Base-by-base conservation (phyloP, 257 asterid genomes). In the Jacaranda mimosifolia region DNA sequence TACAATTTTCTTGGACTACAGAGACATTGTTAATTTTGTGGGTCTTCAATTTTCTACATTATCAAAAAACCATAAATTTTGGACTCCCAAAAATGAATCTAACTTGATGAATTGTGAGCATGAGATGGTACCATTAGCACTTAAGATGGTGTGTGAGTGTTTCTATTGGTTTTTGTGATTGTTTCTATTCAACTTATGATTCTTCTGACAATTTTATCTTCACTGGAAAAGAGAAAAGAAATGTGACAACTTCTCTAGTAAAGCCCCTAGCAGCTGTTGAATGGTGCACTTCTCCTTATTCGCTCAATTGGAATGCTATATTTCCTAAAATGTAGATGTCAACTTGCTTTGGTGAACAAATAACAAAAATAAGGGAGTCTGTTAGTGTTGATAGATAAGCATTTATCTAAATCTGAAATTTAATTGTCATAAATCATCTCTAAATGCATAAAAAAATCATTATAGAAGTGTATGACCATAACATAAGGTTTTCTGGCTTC, bases 261-360 rank as follows among this genome's bases (percentile, higher is more conserved):
- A n/a, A n/a, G n/a, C n/a, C n/a, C n/a, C n/a, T n/a, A 4, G 39
- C 68, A 62, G 42, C 39, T 68, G 60, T 46, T 26, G 76, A 26
- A 55, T 13, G 35, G 21, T 46, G n/a, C 26, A 14, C 40, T 52
- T 55, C 5, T 32, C 46, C n/a, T 15, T 42, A 51, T 19, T 40
- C 21, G 55, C 40, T 55, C 65, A 55, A 55, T 39, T 39, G 53
- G 59, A 73, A 58, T 12, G 39, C 56, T 67, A 67, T 19, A 52
- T 18, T 14, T 3, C 19, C 9, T 15, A 19, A 56, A 40, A 17
- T 53, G 8, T 72, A 35, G 66, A 72, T 19, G 56, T 13, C 68
- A 52, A 35, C 63, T 35, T 45, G 6, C n/a, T 13, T 49, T 32
- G 13, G 35, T 68, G 11, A 45, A 14, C 36, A 13, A n/a, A n/a